Conservation (phyloP, 2,329 filamentous ascomycete genomes). For the Colletotrichum incanum region DNA sequence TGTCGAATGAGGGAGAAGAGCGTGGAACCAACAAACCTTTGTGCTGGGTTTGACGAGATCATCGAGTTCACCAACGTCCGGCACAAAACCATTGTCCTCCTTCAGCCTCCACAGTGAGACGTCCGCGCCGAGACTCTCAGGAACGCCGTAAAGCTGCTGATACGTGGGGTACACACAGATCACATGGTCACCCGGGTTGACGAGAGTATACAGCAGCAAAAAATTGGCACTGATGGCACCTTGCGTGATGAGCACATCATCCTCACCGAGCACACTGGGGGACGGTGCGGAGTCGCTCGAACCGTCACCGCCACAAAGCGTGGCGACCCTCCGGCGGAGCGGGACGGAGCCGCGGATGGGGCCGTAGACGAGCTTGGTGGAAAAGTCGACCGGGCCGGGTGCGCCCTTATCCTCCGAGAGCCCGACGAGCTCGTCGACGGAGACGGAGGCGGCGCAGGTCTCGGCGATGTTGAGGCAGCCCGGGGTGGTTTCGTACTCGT, state of each 20-base stretch:
- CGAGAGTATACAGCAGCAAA: slow-evolving; percentile 77
- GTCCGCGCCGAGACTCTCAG: slow-evolving; percentile 79
- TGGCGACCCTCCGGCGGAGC: slow-evolving; percentile 76
- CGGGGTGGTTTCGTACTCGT: slow-evolving; percentile 70
- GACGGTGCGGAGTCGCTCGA: slow-evolving; percentile 46
- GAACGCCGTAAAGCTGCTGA: slow-evolving; percentile 84
- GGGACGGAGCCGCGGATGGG: slow-evolving; percentile 77
- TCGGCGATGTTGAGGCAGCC: slow-evolving; percentile 81
- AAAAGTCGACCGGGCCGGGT: slow-evolving; percentile 60
- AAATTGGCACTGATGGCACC: slow-evolving; percentile 87
- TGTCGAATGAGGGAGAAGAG: slow-evolving; percentile 1
- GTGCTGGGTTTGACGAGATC: slow-evolving; percentile 76
- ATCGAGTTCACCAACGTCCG: slow-evolving; percentile 76
- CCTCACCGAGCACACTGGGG: slow-evolving; percentile 49
- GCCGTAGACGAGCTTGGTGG: slow-evolving; percentile 79
- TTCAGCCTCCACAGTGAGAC: slow-evolving; percentile 82
- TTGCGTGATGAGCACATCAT: slow-evolving; percentile 80
- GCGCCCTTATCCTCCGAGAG: slow-evolving; percentile 70
- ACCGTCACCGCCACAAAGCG: slow-evolving; percentile 73
- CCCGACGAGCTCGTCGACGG: slow-evolving; percentile 75
- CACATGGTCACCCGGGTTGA: slow-evolving; percentile 82
- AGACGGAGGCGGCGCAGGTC: slow-evolving; percentile 83
- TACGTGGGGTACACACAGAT: slow-evolving; percentile 89
- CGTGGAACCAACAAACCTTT: slow-evolving; percentile 67
- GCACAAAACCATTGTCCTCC: slow-evolving; percentile 74